Conservation (phyloP, 2,329 filamentous ascomycete species). For the Pleurostoma richardsiae region DNA sequence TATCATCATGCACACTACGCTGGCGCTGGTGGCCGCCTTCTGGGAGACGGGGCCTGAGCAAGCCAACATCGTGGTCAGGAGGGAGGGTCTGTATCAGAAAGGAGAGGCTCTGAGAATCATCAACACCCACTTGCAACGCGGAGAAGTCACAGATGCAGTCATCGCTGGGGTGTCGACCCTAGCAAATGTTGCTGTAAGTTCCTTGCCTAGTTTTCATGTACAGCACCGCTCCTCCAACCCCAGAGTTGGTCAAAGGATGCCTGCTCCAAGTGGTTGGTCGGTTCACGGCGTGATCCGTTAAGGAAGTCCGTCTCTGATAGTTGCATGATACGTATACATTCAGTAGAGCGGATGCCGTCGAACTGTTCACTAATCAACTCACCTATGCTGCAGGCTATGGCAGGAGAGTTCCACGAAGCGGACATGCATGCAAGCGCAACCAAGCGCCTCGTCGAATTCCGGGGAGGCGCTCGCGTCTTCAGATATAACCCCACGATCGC, state of each 20-base stretch:
- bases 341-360: too few relatives aligned
- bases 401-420: slow-evolving; percentile 1
- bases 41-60: not conserved
- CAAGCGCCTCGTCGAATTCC: slow-evolving; percentile 1
- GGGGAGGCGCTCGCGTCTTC: not conserved
- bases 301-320: too few relatives aligned
- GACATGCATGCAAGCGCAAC: slow-evolving; percentile 1
- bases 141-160: not conserved
- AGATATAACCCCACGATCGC: not conserved
- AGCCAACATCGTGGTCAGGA: not conserved
- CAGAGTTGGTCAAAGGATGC: too few relatives aligned
- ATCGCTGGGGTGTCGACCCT: slow-evolving; percentile 1
- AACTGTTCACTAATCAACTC: too few relatives aligned
- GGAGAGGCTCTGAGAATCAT: not conserved
- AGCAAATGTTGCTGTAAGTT: slow-evolving; percentile 1
- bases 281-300: too few relatives aligned
- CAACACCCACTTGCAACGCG: not conserved
- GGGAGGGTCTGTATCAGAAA: slow-evolving; percentile 1
- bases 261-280: too few relatives aligned
- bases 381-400: not conserved
- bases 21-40: not conserved
- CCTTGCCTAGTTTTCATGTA: too few relatives aligned
- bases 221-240: too few relatives aligned
- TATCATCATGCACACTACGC: slow-evolving; percentile 3
- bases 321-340: too few relatives aligned